Evolutionary conservation across 352 stramenopile genomes (phyloP).

Genomic region (Blastocystis hominis): DNA sequence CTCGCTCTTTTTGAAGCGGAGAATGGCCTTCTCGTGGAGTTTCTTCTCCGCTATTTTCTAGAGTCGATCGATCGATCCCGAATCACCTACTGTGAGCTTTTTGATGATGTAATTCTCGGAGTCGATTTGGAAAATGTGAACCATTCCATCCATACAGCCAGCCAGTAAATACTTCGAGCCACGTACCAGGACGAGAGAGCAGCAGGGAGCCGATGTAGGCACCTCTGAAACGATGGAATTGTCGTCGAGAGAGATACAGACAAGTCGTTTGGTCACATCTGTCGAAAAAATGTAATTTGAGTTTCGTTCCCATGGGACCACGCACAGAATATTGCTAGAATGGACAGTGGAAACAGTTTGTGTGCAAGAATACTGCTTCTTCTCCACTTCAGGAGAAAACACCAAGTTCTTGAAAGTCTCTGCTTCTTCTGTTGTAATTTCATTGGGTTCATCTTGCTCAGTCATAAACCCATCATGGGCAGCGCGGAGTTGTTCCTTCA

Average conservation of each 20-base stretch:
- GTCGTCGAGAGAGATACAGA: not conserved
- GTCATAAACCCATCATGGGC: not conserved
- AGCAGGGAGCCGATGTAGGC: slow-evolving; percentile 22
- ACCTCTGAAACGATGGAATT: not conserved
- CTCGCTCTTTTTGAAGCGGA: not conserved
- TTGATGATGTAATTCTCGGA: not conserved
- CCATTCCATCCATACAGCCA: slow-evolving; percentile 40
- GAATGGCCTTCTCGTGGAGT: slow-evolving; percentile 24
- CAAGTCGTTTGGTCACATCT: slow-evolving; percentile 21
- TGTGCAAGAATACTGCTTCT: not conserved
- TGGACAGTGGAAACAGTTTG: not conserved
- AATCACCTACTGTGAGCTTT: not conserved
- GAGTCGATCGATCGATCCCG: not conserved
- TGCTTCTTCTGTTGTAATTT: not conserved
- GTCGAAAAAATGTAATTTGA: slow-evolving; percentile 18
- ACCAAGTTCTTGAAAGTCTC: slow-evolving; percentile 2
- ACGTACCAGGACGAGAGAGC: not conserved
- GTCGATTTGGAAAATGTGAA: not conserved
- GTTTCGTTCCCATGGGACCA: slow-evolving; percentile 8
- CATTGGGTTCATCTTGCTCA: not conserved
- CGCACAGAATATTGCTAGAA: not conserved
- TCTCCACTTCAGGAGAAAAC: not conserved
- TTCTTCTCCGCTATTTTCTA: slow-evolving; percentile 13
- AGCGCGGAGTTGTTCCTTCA: slow-evolving; percentile 25
- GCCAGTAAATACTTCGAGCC: not conserved